Evolutionary conservation across 148 eudicot genomes (phyloP).

Genomic region (Nepenthes gracilis): DNA sequence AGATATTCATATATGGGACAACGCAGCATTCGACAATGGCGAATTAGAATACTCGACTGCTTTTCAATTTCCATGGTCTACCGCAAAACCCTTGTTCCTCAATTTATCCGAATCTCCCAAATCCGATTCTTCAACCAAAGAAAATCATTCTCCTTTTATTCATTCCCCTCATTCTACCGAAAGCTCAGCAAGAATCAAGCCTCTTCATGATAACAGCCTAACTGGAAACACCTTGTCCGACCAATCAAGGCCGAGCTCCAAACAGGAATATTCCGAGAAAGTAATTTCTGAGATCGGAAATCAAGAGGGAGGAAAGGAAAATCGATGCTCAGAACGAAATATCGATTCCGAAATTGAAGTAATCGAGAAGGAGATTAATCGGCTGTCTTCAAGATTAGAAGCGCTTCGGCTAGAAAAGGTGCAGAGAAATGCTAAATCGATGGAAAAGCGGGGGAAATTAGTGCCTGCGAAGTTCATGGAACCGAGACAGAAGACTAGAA

Average conservation of each 20-base stretch:
- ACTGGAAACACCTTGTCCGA: conserved; percentile 10
- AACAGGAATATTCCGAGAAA: not conserved
- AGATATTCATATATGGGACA: conserved; percentile 75
- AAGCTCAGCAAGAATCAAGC: conserved; percentile 18
- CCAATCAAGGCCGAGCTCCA: conserved; percentile 5
- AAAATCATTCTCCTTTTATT: conserved; percentile 6
- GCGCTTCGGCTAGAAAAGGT: conserved; percentile 45
- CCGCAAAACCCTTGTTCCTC: conserved; percentile 24
- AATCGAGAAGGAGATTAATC: conserved; percentile 56
- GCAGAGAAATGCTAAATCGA: conserved; percentile 26
- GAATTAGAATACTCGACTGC: conserved; percentile 17
- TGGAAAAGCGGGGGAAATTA: conserved; percentile 37
- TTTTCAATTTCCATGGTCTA: conserved; percentile 20
- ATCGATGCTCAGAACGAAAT: conserved; percentile 25
- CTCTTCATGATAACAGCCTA: conserved; percentile 10
- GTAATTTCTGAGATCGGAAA: conserved; percentile 8
- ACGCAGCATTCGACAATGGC: conserved; percentile 59
- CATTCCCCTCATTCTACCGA: not conserved
- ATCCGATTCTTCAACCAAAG: conserved; percentile 7
- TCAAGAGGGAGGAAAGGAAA: conserved; percentile 2
- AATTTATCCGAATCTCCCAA: conserved; percentile 20
- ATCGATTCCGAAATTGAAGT: conserved; percentile 72
- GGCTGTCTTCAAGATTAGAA: conserved; percentile 52
- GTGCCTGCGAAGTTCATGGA: conserved; percentile 67
- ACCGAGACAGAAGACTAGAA: conserved; percentile 25